These are phyloP conservation scores for Gynochthodes officinalis DNA, from an alignment of 257 asterid genomes.

Conservation along the genomic window DNA sequence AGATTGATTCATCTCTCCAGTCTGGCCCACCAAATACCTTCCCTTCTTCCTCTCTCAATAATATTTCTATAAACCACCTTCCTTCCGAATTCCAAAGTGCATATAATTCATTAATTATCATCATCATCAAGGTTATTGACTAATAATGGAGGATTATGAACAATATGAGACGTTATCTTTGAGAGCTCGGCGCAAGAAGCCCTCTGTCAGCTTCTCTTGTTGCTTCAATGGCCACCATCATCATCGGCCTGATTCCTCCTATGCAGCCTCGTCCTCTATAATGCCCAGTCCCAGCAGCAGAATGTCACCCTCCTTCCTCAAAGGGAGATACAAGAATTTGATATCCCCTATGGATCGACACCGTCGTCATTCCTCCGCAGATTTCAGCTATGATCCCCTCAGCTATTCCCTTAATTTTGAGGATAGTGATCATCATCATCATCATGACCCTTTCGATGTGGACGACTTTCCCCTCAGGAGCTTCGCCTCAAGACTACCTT, in stretches of 20 bases:
- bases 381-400: constrained; percentile 39
- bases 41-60: too few relatives aligned
- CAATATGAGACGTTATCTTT: constrained; percentile 15
- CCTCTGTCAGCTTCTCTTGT: constrained; percentile 19
- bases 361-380: constrained; percentile 31
- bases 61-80: too few relatives aligned
- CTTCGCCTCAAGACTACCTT: constrained; percentile 39
- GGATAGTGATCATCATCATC: constrained; percentile 12
- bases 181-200: constrained; percentile 23
- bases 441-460: neutral
- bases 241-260: constrained; percentile 8
- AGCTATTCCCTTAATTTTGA: constrained; percentile 41
- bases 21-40: too few relatives aligned
- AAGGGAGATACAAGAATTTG: constrained; percentile 21
- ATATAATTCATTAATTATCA: too few relatives aligned
- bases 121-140: too few relatives aligned
- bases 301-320: constrained; percentile 19
- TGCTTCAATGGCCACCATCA: constrained; percentile 22
- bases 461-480: constrained; percentile 19
- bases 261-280: constrained; percentile 13
- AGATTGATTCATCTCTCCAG: too few relatives aligned
- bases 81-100: too few relatives aligned
- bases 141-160: constrained; percentile 33
- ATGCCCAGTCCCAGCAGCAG: constrained; percentile 15
- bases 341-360: constrained; percentile 20